phyloP scores from a whole-genome alignment of 805 yeast genomes.

The Candida fluviatilis region DNA sequence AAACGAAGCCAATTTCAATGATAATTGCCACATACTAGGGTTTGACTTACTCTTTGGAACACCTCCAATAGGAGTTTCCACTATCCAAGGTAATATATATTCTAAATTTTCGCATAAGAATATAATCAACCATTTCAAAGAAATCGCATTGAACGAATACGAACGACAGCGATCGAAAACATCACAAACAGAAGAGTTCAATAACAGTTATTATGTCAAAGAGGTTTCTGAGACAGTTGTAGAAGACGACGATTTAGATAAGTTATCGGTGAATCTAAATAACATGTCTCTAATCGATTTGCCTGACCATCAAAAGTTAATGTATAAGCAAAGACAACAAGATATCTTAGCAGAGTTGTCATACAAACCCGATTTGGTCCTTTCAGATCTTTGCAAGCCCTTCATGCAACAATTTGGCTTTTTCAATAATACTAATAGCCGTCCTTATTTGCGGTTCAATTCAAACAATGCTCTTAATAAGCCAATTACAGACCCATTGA shows the following conservation, averaged over 20 bases:
- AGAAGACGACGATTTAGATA: background rate
- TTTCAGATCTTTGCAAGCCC: conserved; percentile 34
- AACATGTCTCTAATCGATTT: conserved; percentile 1
- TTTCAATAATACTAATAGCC: conserved; percentile 30
- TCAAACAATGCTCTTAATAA: conserved; percentile 22
- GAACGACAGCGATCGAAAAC: background rate
- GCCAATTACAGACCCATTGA: conserved; percentile 20
- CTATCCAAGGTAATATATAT: conserved; percentile 86
- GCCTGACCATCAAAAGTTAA: background rate
- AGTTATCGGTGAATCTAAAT: background rate
- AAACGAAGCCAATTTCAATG: conserved; percentile 19
- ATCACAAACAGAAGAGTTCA: conserved; percentile 6
- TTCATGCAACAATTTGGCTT: conserved; percentile 34
- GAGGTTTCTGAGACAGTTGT: conserved; percentile 20
- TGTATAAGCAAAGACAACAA: background rate
- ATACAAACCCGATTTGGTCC: conserved; percentile 31
- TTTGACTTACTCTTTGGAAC: conserved; percentile 63
- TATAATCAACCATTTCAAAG: conserved; percentile 24
- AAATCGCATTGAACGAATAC: conserved; percentile 15
- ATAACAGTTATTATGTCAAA: conserved; percentile 22
- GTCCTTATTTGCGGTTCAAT: conserved; percentile 29
- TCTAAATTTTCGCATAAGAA: conserved; percentile 38
- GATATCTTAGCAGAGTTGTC: conserved; percentile 7
- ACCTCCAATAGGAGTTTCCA: conserved; percentile 77
- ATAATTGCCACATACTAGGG: conserved; percentile 33